Base-by-base conservation (phyloP, 2,329 filamentous ascomycete genomes). In the Cryoendolithus antarcticus region DNA sequence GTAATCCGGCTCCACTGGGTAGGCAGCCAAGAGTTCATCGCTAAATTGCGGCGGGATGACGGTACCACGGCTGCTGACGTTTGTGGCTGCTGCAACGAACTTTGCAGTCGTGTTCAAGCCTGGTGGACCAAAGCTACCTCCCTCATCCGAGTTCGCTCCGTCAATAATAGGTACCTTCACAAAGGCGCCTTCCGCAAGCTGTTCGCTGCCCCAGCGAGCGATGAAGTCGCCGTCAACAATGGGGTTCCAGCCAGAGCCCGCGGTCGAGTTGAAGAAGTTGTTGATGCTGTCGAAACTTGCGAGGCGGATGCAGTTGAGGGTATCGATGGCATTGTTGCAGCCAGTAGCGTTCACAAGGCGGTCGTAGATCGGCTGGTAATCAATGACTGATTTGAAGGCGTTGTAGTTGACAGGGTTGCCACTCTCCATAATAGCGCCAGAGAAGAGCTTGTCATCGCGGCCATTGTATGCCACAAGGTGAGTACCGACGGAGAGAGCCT, bases 221-320 rank as follows among this genome's bases (percentile, higher is more conserved):
- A 80, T 61, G 37, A 78, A 66, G 48, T 77, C 71, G 1, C 70
- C 69, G 46, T 80, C 76, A 27, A 75, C 51, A 8, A 65, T 57
- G 1, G 67, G 66, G 37, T 57, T 61, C 54, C 58, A 66, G 13
- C 57, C 49, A 8, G 47, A 49, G 21, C 49, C 56, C 4, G 45
- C 43, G 2, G 46, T 48, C 2, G 48, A 48, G 44, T 54, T 58
- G 34, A 59, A 42, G 32, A 52, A 43, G 13, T 43, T 45, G 40
- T 55, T 55, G n/a, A 59, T 38, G 4, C 44, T 46, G 3, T 46
- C 46, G 19, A 49, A 48, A 3, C 56, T 56, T 3, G 55, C 58
- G 1, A 57, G 57, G 15, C 83, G 76, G 8, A 93, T 71, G 54
- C 82, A 86, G 9, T 68, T 65, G 7, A 86, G 65, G 0, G 74